Percentiles rank a stretch among this genome's conserved stretches.
Evolutionary conservation across 2,329 filamentous ascomycete genomes (phyloP).

Genomic region (Monosporascus sp.): DNA sequence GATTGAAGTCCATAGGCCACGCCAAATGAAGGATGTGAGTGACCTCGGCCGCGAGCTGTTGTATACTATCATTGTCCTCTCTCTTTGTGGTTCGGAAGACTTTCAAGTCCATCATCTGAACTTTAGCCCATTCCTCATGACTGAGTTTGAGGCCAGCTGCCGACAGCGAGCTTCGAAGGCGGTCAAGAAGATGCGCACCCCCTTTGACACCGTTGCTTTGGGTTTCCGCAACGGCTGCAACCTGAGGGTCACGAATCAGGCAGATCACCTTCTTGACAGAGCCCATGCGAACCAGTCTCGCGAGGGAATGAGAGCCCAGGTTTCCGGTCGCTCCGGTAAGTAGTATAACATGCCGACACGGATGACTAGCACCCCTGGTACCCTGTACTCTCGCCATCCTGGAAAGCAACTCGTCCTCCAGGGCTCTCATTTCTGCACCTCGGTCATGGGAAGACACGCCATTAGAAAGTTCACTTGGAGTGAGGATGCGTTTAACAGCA

Average conservation of each 20-base stretch:
- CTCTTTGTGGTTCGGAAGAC: neutral
- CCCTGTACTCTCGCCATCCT: neutral
- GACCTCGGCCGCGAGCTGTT: neutral
- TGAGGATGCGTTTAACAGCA: neutral
- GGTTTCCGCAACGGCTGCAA: neutral
- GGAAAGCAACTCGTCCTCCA: neutral
- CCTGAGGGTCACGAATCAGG: neutral
- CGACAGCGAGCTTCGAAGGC: conserved; percentile 5
- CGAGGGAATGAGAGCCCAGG: conserved; percentile 14
- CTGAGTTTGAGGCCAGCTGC: conserved; percentile 5
- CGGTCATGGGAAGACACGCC: neutral
- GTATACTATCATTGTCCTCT: neutral
- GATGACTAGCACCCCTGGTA: neutral
- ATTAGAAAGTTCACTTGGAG: neutral
- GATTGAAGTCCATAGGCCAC: conserved; percentile 16
- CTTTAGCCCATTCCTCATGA: conserved; percentile 4
- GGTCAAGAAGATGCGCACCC: neutral
- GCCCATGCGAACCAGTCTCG: conserved; percentile 2
- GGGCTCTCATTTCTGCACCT: neutral
- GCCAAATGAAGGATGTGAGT: conserved; percentile 17
- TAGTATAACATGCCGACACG: conserved; percentile 6
- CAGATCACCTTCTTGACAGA: conserved; percentile 14
- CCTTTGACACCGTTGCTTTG: neutral
- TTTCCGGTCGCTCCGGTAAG: conserved; percentile 17
- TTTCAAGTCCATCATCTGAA: conserved; percentile 1